Evolutionary conservation across 345 rosid genomes (phyloP).

Genomic region (Angophora floribunda): DNA sequence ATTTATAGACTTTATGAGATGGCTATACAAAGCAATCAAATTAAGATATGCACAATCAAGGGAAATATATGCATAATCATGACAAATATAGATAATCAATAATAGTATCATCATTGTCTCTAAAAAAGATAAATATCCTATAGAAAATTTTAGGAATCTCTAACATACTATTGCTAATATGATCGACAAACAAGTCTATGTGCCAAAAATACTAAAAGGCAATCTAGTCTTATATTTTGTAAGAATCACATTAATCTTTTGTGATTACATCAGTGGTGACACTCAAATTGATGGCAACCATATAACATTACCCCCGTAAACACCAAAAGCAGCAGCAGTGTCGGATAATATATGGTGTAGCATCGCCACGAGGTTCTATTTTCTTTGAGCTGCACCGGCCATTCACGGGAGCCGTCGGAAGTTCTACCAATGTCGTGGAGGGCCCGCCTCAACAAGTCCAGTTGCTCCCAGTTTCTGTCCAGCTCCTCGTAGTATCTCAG

Average conservation of each 20-base stretch:
- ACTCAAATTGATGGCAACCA: background rate
- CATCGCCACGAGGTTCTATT: background rate
- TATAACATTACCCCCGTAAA: background rate
- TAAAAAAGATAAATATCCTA: too few relatives aligned
- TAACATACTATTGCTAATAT: too few relatives aligned
- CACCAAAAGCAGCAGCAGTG: background rate
- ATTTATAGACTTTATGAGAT: too few relatives aligned
- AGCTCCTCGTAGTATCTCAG: background rate
- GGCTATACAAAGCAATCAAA: too few relatives aligned
- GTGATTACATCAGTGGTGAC: background rate
- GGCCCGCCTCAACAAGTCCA: background rate
- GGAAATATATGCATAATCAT: too few relatives aligned
- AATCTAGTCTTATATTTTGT: background rate
- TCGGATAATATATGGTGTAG: background rate
- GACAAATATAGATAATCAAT: too few relatives aligned
- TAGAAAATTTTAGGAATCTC: too few relatives aligned
- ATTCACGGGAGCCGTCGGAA: background rate
- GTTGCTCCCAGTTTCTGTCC: background rate
- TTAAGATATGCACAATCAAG: too few relatives aligned
- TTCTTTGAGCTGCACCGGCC: background rate
- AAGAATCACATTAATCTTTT: background rate
- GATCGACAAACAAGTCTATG: background rate
- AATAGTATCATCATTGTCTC: too few relatives aligned
- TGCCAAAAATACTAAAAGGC: background rate
- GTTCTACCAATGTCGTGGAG: background rate